Conservation (phyloP, 169 alveolate species). For the Eimeria maxima region DNA sequence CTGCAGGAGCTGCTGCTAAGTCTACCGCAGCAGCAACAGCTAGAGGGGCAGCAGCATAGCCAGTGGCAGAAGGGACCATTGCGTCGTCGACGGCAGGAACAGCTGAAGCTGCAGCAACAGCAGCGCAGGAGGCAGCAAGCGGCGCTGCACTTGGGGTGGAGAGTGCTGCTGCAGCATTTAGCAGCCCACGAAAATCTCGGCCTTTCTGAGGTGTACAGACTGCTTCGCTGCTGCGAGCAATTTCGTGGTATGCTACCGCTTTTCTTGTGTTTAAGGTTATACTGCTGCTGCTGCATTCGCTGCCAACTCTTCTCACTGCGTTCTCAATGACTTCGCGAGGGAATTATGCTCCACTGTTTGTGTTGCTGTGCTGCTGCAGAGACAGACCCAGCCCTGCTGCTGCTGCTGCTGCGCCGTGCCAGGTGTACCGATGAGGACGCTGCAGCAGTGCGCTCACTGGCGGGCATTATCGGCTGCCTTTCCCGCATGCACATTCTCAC, state of each 20-base stretch:
- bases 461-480: slow-evolving; percentile 27
- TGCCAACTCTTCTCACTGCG: background rate
- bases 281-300: slow-evolving; percentile 4
- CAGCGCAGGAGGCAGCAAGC: slow-evolving; percentile 28
- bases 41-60: background rate
- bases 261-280: background rate
- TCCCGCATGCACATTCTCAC: slow-evolving; percentile 9
- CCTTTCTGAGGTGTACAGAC: slow-evolving; percentile 34
- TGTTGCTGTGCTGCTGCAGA: slow-evolving; percentile 30
- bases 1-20: slow-evolving; percentile 33
- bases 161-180: slow-evolving; percentile 50
- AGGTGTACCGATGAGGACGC: background rate
- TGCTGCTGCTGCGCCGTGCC: slow-evolving; percentile 54
- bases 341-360: background rate
- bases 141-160: slow-evolving; percentile 46
- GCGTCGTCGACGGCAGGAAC: background rate
- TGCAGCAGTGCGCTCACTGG: slow-evolving; percentile 21
- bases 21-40: slow-evolving; percentile 27
- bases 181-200: slow-evolving; percentile 2
- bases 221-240: slow-evolving; percentile 56
- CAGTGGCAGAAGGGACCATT: background rate
- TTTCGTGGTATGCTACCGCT: slow-evolving; percentile 28
- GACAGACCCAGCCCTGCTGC: slow-evolving; percentile 40
- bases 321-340: background rate
- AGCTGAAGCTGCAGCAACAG: background rate